These are phyloP conservation scores for Schwanniomyces polymorphus DNA, from an alignment of 805 yeast species.

Conservation along the genomic window DNA sequence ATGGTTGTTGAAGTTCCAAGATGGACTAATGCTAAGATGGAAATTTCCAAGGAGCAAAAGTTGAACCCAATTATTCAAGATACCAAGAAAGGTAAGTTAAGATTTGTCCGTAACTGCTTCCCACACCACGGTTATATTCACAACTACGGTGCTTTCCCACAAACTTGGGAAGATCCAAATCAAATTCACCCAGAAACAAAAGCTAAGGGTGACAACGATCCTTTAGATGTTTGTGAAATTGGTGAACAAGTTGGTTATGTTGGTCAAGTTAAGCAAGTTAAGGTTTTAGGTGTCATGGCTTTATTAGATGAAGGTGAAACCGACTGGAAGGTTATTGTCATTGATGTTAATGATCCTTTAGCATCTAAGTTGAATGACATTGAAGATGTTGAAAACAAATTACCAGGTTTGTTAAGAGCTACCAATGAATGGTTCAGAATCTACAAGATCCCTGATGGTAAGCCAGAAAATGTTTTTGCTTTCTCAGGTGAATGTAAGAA, in stretches of 20 bases:
- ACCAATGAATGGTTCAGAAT: slow-evolving; percentile 80
- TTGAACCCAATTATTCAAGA: slow-evolving; percentile 96
- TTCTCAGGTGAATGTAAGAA: slow-evolving; percentile 67
- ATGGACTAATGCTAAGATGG: slow-evolving; percentile 97
- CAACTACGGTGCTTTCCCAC: slow-evolving; percentile 98
- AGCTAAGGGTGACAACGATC: slow-evolving; percentile 86
- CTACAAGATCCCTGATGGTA: slow-evolving; percentile 82
- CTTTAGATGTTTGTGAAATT: slow-evolving; percentile 67
- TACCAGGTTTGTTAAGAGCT: slow-evolving; percentile 71
- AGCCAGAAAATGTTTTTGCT: slow-evolving; percentile 73
- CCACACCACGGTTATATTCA: slow-evolving; percentile 99
- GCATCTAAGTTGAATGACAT: slow-evolving; percentile 60
- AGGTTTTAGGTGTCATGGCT: slow-evolving; percentile 75
- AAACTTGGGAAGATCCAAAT: slow-evolving; percentile 81
- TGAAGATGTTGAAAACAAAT: slow-evolving; percentile 61
- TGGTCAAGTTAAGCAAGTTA: slow-evolving; percentile 60
- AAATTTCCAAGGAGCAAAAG: slow-evolving; percentile 79
- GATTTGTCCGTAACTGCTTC: slow-evolving; percentile 96
- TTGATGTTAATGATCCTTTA: slow-evolving; percentile 66
- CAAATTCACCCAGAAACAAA: slow-evolving; percentile 61
- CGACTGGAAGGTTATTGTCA: slow-evolving; percentile 88
- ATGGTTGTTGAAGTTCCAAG: slow-evolving; percentile 97
- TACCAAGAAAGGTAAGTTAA: slow-evolving; percentile 93
- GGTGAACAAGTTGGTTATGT: slow-evolving; percentile 47
- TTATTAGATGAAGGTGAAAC: slow-evolving; percentile 92